Base-by-base conservation (phyloP, 2,329 filamentous ascomycete species). In the Xylariaceae sp. region DNA sequence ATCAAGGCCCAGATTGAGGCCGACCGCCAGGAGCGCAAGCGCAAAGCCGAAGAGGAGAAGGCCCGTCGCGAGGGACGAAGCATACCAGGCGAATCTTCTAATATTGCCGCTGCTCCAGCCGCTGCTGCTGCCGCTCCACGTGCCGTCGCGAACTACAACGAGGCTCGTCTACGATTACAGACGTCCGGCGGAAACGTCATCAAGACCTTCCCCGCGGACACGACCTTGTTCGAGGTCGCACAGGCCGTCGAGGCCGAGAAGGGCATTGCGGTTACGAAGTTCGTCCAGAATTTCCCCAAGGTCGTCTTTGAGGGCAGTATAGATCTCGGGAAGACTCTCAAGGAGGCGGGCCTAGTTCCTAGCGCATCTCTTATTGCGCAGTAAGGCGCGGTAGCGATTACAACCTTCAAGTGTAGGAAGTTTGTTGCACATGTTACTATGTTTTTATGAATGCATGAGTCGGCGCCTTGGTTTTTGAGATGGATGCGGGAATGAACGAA, bases 1-100 rank as follows among this genome's bases (percentile, higher is more conserved):
- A 92, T 96, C 65, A 85, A 90, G 69, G 91, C 89, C 45, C 91
- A 91, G 76, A 95, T 98, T 54, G 91, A 93, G 57, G 91, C 87
- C 12, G 91, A 97, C 71, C 96, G 94, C 74, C 86, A 88, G 57
- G 90, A 92, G 60, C 83, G 93, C 43, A 83, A 87, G 53, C 77
- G 85, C 54, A 95, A 93, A 65, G 85, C 88, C 3, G 93, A 95
- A 61, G 75, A 82, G 46, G 87, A 89, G 57, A 95, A 92, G 70
- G 91, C 91, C 1, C 80, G 82, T 44, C 80, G 92, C n/a, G 88
- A 90, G 55, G 91, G 92, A n/a, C 75, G 80, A 43, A 70, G 78
- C 17, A 55, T 62, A 7, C 58, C 64, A n/a, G 61, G 59, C 1
- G 56, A 62, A 0, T 47, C 60, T 5, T 49, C 64, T 0, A n/a